phyloP scores from a whole-genome alignment of 2,329 filamentous ascomycete genomes.

The Bipolaris cookei region DNA sequence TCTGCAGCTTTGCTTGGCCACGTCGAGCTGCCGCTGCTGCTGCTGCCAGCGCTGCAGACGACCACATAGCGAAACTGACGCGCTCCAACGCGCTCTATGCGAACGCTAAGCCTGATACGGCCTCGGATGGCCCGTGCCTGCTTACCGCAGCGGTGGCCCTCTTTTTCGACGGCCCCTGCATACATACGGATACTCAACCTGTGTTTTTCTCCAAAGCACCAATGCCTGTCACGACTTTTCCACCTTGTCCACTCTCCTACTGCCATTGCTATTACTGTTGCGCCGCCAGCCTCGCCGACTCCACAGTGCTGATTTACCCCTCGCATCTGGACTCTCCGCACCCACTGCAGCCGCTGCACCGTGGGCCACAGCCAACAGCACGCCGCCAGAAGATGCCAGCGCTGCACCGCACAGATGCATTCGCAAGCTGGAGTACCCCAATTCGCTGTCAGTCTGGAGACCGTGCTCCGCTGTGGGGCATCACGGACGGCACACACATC shows the following conservation, averaged over 20 bases:
- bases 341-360: slow-evolving; percentile 24
- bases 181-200: slow-evolving; percentile 5
- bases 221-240: slow-evolving; percentile 39
- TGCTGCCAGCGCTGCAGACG: slow-evolving; percentile 5
- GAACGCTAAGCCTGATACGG: slow-evolving; percentile 14
- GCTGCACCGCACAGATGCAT: slow-evolving; percentile 19
- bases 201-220: slow-evolving; percentile 27
- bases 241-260: slow-evolving; percentile 18
- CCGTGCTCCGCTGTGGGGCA: slow-evolving; percentile 29
- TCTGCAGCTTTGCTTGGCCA: slow-evolving; percentile 10
- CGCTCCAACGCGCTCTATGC: slow-evolving; percentile 26
- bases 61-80: slow-evolving; percentile 24
- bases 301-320: slow-evolving; percentile 3
- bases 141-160: slow-evolving; percentile 7
- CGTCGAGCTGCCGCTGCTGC: slow-evolving; percentile 11
- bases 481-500: slow-evolving; percentile 25
- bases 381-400: slow-evolving; percentile 18
- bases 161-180: slow-evolving; percentile 29
- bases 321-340: too few species aligned
- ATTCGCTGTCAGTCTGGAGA: slow-evolving; percentile 31
- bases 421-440: slow-evolving; percentile 14
- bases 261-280: slow-evolving; percentile 16
- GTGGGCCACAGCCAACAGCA: slow-evolving; percentile 23
- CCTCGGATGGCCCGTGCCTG: slow-evolving; percentile 18
- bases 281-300: slow-evolving; percentile 8